Base-by-base conservation (phyloP, 1,284 basidiomycete species). In the Irpex sp. region DNA sequence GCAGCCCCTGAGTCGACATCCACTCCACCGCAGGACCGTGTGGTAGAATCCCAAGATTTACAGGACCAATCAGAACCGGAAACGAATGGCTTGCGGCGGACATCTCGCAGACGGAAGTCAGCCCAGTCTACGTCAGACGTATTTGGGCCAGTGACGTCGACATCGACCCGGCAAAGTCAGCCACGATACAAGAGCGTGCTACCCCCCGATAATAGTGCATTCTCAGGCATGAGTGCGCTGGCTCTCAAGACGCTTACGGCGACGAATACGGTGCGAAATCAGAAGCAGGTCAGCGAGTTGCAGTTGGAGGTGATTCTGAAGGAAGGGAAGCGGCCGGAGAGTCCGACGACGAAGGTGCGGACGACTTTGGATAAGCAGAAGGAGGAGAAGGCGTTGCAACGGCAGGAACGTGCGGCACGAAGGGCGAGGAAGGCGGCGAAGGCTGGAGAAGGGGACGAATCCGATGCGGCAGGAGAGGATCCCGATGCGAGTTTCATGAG, bases 301-400 rank as follows among this genome's bases (percentile, higher is more conserved):
- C 82, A 87, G 72, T 88, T 80, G 55, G 83, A 89, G 72, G 82
- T 94, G 21, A 77, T 96, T 36, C 82, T 87, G 55, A 88, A 84
- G 70, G 81, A 86, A 40, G 92, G 92, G 26, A 76, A 79, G 19
- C 77, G 93, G 61, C 93, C 93, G 9, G 91, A 90, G 63, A 93
- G 90, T 72, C 93, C 92, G 1, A 84, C 81, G 17, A 85, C 89
- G 57, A 93, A 91, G 74, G 84, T 91, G 51, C 84, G 84, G 68
- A 93, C 89, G 2, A 81, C 85, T 34, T 76, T 83, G 15, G 91
- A 95, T 73, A 84, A 86, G 65, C 83, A 90, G 67, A 85, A 87
- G 66, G 89, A 91, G 56, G 87, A 89, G 68, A 86, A 84, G 70
- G 83, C 81, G 40, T 78, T 75, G 52, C 81, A 85, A 63, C 78